Percentiles rank a stretch among this genome's conserved stretches.
These are phyloP conservation scores for Fusarium solani-melongenae DNA, from an alignment of 2,329 filamentous ascomycete genomes.

Conservation along the genomic window DNA sequence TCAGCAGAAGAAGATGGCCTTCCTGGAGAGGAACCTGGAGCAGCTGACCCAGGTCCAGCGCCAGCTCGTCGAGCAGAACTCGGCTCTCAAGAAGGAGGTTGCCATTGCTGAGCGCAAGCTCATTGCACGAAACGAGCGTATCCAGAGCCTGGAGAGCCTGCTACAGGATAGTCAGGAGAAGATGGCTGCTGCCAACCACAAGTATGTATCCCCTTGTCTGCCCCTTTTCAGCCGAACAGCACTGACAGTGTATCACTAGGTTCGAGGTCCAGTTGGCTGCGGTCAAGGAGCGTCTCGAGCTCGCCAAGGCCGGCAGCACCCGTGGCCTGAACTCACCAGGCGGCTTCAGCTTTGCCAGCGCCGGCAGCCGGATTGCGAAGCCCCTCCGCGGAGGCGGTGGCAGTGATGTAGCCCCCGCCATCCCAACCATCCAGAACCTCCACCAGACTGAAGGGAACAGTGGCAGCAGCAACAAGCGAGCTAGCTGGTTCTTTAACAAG, in stretches of 20 bases:
- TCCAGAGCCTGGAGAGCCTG: constrained; percentile 90
- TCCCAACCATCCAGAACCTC: constrained; percentile 68
- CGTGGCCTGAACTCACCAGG: constrained; percentile 78
- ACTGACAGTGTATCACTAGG: constrained; percentile 60
- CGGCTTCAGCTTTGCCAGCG: constrained; percentile 77
- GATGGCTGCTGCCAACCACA: constrained; percentile 94
- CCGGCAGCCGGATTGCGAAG: constrained; percentile 76
- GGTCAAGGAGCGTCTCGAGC: constrained; percentile 97
- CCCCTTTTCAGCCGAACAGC: neutral
- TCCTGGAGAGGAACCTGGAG: constrained; percentile 97
- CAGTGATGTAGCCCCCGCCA: constrained; percentile 55
- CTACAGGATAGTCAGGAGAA: constrained; percentile 99
- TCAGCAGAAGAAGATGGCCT: constrained; percentile 99
- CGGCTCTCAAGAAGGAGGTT: constrained; percentile 97
- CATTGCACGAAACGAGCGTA: constrained; percentile 95
- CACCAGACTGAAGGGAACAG: constrained; percentile 66
- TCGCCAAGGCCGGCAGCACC: constrained; percentile 91
- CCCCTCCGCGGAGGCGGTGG: constrained; percentile 73
- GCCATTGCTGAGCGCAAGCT: constrained; percentile 98
- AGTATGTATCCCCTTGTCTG: constrained; percentile 68
- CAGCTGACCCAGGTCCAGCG: constrained; percentile 97
- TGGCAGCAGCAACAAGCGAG: constrained; percentile 68
- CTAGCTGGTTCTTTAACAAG: constrained; percentile 81
- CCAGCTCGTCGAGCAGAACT: constrained; percentile 98
- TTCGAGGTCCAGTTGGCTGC: constrained; percentile 97